Base-by-base conservation (phyloP, 2,329 filamentous ascomycete genomes). In the Didymella pomorum region DNA sequence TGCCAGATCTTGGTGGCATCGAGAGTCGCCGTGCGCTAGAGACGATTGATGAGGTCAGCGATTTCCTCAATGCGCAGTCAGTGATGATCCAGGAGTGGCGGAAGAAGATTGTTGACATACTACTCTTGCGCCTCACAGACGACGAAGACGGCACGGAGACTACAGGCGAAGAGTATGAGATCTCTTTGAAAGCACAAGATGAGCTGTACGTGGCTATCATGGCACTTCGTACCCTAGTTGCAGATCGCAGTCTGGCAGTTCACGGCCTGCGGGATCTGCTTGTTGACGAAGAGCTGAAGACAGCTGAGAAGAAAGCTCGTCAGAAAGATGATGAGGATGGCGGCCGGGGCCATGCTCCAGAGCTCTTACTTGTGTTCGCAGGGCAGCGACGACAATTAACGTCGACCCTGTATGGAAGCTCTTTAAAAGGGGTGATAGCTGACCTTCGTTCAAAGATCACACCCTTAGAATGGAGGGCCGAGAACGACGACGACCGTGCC, bases 141-240 rank as follows among this genome's bases (percentile, higher is more conserved):
- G 88, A 95, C 70, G 92, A 96, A 39, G 92, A 96, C 39, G 79
- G 79, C 16, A 78, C 84, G 10, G 92, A 96, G 57, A 84, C 87
- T 2, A 94, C 92, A 11, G 95, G 95, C 23, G 89, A 97, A 58
- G 95, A 98, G 73, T 95, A 97, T 62, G 90, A 92, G 65, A 86
- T 91, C 29, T 96, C 94, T 0, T 92, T 93, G 0, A 91, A 91
- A 73, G 85, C 89, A 44, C 94, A 98, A 77, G 94, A 97, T 61
- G 88, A 96, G 71, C 85, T 97, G 41, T 91, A 94, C 76, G 91
- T 91, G 7, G 96, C 96, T 70, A 89, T 96, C 57, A 88, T 93
- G 71, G 88, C 86, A 9, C 81, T 97, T 26, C 85, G 92, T 58
- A 87, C 90, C 0, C 83, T 89, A 46, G 85, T 95, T 56, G 89